A percentile compares a stretch with the other conserved stretches of the same genome.
These are phyloP conservation scores for Ocimum tenuiflorum DNA, from an alignment of 257 asterid species.

Conservation along the genomic window DNA sequence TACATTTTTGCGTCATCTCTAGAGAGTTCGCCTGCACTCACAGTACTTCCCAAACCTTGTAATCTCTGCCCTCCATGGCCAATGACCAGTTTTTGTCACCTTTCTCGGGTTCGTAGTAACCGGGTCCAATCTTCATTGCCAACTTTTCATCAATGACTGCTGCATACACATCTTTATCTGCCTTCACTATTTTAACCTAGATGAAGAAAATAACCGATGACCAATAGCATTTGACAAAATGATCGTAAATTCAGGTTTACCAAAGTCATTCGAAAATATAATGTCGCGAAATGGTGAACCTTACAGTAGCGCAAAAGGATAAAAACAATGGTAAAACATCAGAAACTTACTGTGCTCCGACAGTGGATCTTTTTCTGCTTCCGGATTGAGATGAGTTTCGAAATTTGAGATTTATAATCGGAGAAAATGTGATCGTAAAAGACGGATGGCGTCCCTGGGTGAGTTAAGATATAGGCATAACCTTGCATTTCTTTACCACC, in stretches of 20 bases:
- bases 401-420: constrained; percentile 40
- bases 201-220: not conserved
- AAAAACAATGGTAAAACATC: not conserved
- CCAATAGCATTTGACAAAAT: no score
- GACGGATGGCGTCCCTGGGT: constrained; percentile 90
- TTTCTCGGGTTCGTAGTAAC: constrained; percentile 60
- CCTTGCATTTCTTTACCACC: constrained; percentile 99
- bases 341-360: constrained; percentile 71
- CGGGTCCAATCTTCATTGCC: constrained; percentile 92
- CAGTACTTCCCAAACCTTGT: constrained; percentile 67
- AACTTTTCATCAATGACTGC: constrained; percentile 72
- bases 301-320: no score
- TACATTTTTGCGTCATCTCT: no score
- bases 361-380: constrained; percentile 69
- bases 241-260: no score
- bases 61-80: constrained; percentile 61
- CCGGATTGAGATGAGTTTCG: constrained; percentile 58
- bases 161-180: constrained; percentile 86
- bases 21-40: no score
- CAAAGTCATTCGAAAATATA: no score
- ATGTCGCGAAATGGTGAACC: no score
- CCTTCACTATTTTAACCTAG: constrained; percentile 64
- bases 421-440: constrained; percentile 87
- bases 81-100: constrained; percentile 52
- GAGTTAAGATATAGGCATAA: constrained; percentile 84